Percentiles rank a stretch among this genome's conserved stretches.
phyloP scores from a whole-genome alignment of 2,329 filamentous ascomycete species.

The Capronia coronata region DNA sequence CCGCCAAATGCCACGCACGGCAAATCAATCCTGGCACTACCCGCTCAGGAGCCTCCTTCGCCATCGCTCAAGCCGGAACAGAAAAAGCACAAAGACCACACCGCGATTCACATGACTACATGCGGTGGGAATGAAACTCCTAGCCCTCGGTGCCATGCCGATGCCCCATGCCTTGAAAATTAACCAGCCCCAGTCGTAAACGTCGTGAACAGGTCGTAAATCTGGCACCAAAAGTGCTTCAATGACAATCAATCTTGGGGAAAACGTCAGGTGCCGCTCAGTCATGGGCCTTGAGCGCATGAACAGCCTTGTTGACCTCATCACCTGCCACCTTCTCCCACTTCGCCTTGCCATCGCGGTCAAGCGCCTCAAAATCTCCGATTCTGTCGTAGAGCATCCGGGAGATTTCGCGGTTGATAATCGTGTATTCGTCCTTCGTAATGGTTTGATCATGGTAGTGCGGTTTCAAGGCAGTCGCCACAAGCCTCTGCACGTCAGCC shows the following conservation, averaged over 20 bases:
- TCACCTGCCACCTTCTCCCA: constrained; percentile 71
- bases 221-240: background rate
- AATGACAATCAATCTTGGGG: constrained; percentile 3
- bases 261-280: constrained; percentile 8
- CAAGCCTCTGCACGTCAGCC: constrained; percentile 80
- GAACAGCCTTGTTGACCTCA: constrained; percentile 67
- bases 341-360: constrained; percentile 58
- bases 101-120: background rate
- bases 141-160: background rate
- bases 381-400: constrained; percentile 73
- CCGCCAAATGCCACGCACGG: background rate
- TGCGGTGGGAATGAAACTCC: background rate
- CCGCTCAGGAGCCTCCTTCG: constrained; percentile 8
- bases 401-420: constrained; percentile 84
- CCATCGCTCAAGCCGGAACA: constrained; percentile 12
- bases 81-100: constrained; percentile 1
- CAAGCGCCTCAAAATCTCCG: constrained; percentile 51
- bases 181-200: constrained; percentile 10
- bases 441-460: constrained; percentile 73
- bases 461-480: constrained; percentile 73
- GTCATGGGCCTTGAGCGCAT: constrained; percentile 22
- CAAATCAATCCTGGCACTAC: background rate
- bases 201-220: constrained; percentile 14
- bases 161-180: constrained; percentile 4
- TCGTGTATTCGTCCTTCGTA: constrained; percentile 82